Evolutionary conservation across 352 stramenopile genomes (phyloP).

Genomic region (Pseudoperonospora humuli): DNA sequence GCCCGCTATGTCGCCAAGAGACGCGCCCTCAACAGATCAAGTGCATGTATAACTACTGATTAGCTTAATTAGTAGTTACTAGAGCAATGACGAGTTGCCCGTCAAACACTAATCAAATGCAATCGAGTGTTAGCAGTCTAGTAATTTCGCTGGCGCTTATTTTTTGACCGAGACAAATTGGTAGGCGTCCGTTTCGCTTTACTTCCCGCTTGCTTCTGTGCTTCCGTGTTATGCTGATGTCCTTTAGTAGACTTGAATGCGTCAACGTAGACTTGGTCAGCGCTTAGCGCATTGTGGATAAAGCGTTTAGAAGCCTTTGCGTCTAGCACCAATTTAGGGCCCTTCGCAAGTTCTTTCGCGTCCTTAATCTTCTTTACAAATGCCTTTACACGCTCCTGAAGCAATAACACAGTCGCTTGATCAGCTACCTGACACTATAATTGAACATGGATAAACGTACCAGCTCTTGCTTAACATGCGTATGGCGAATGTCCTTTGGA

Average conservation of each 20-base stretch:
- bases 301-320: conserved; percentile 76
- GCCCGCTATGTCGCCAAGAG: conserved; percentile 83
- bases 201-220: conserved; percentile 30
- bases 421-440: neutral
- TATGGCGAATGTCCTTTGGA: conserved; percentile 82
- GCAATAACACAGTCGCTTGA: neutral
- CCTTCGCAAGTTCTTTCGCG: conserved; percentile 74
- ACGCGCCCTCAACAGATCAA: conserved; percentile 86
- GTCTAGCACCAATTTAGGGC: conserved; percentile 65
- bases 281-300: conserved; percentile 78
- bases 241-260: conserved; percentile 48
- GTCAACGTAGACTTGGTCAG: conserved; percentile 78
- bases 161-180: conserved; percentile 41
- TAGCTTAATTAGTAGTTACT: too few relatives aligned
- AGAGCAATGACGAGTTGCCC: neutral
- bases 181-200: conserved; percentile 19
- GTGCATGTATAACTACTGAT: conserved; percentile 89
- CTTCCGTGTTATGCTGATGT: conserved; percentile 18
- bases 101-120: conserved; percentile 19
- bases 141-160: conserved; percentile 43
- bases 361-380: conserved; percentile 89
- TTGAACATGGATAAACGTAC: conserved; percentile 12
- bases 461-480: conserved; percentile 86
- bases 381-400: conserved; percentile 73
- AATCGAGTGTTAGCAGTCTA: too few relatives aligned